Percentiles rank a stretch among this genome's conserved stretches.
These are phyloP conservation scores for Trichomonas vaginalis DNA, from an alignment of 208 protist species.

Conservation along the genomic window DNA sequence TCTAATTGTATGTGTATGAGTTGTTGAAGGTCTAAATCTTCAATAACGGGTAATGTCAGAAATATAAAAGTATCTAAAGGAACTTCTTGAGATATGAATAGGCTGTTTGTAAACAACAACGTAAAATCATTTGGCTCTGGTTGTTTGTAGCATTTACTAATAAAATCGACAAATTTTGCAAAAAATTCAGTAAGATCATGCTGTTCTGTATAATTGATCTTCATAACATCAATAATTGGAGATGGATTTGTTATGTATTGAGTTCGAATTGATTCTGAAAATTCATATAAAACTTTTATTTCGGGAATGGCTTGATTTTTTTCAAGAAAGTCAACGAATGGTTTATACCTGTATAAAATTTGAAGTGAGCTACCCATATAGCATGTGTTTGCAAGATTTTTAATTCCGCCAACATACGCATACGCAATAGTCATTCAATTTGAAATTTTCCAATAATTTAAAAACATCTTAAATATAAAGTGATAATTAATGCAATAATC, in stretches of 20 bases:
- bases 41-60: background rate
- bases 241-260: background rate
- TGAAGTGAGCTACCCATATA: background rate
- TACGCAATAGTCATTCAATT: too few species aligned
- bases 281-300: background rate
- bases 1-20: background rate
- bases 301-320: background rate
- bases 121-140: background rate
- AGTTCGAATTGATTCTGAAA: background rate
- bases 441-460: too few species aligned
- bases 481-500: too few species aligned
- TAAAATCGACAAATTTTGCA: background rate
- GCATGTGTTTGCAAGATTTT: background rate
- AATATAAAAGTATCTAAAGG: background rate
- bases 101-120: background rate
- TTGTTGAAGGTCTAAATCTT: background rate
- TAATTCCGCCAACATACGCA: background rate
- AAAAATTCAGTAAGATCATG: background rate
- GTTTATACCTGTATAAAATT: background rate
- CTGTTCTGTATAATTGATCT: background rate
- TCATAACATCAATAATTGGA: background rate
- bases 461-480: too few species aligned
- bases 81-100: background rate
- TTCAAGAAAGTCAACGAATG: background rate
- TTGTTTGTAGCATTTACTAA: background rate